phyloP scores from a whole-genome alignment of 2,329 filamentous ascomycete species.

The Paraphaeosphaeria sporulosa region DNA sequence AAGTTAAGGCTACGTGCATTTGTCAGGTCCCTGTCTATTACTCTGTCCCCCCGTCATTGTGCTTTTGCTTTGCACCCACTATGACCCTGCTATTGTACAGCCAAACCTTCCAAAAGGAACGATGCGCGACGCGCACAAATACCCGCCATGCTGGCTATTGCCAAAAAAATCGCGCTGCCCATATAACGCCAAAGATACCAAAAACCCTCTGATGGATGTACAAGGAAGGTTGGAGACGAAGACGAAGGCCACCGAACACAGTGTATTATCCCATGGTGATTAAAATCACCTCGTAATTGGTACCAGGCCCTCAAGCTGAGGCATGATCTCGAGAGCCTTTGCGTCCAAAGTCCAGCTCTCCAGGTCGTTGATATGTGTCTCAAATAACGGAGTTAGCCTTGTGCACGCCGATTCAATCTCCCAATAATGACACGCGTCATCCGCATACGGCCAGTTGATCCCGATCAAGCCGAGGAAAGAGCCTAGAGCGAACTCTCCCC shows the following conservation, averaged over 20 bases:
- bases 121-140: not conserved
- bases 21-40: not conserved
- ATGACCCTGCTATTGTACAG: constrained; percentile 7
- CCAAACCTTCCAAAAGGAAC: not conserved
- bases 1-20: not conserved
- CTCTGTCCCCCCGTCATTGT: not conserved
- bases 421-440: constrained; percentile 48
- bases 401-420: constrained; percentile 45
- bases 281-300: constrained; percentile 18
- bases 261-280: not conserved
- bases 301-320: constrained; percentile 42
- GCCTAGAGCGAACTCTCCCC: constrained; percentile 37
- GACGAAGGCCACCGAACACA: not conserved
- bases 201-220: not conserved
- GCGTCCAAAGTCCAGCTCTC: constrained; percentile 45
- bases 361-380: constrained; percentile 41
- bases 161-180: not conserved
- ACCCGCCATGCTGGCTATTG: not conserved
- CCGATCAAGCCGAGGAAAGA: constrained; percentile 39
- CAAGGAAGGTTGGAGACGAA: not conserved
- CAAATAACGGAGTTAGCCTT: constrained; percentile 43
- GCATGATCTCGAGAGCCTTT: constrained; percentile 43
- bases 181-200: not conserved
- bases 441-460: constrained; percentile 44
- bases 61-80: not conserved